Conservation (phyloP, 257 asterid genomes). For the Anisodus acutangulus region DNA sequence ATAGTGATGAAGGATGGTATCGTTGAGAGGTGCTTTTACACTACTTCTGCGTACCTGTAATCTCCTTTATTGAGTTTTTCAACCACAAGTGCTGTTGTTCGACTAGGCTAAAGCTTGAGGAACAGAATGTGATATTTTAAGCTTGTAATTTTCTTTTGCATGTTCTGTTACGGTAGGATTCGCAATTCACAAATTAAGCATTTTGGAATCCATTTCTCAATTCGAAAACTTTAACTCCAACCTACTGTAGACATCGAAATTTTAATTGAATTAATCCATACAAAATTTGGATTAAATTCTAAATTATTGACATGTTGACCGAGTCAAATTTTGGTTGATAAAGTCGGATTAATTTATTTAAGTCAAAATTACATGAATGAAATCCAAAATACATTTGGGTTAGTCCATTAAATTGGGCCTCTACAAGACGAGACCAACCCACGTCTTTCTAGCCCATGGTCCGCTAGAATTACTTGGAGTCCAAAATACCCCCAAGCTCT, state of each 20-base stretch:
- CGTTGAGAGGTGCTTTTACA: background rate
- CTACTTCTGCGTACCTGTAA: background rate
- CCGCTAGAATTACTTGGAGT: too few relatives aligned
- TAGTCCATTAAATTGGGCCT: too few relatives aligned
- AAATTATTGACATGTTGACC: too few relatives aligned
- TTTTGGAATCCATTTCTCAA: background rate
- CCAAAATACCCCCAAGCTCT: too few relatives aligned
- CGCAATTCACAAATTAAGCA: background rate
- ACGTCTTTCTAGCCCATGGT: too few relatives aligned
- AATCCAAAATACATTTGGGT: too few relatives aligned
- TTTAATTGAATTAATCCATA: too few relatives aligned
- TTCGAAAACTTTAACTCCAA: background rate
- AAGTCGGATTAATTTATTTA: too few relatives aligned
- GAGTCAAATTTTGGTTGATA: too few relatives aligned
- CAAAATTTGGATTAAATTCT: too few relatives aligned
- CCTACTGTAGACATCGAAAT: background rate
- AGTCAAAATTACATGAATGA: too few relatives aligned
- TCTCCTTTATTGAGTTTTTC: constrained; percentile 25
- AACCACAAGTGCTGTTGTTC: background rate
- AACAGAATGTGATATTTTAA: background rate
- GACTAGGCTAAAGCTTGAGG: background rate
- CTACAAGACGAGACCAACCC: too few relatives aligned
- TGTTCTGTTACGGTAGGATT: background rate
- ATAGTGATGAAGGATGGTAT: constrained; percentile 4
- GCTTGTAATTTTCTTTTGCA: background rate